phyloP scores from a whole-genome alignment of 495 filamentous ascomycete species.

The Choiromyces venosus region DNA sequence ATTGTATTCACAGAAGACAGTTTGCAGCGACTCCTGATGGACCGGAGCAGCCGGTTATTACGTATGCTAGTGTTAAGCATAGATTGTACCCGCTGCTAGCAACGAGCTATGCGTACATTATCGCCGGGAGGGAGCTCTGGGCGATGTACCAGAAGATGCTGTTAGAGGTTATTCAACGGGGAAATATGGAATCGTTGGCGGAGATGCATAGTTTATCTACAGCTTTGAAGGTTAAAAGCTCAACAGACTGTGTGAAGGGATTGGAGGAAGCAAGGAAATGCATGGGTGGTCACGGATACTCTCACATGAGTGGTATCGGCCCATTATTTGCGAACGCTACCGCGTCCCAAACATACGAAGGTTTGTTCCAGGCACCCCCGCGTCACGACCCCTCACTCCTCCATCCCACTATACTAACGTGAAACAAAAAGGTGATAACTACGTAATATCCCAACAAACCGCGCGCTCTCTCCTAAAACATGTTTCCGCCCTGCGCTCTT shows the following conservation, averaged over 20 bases:
- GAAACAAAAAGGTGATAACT: constrained; percentile 58
- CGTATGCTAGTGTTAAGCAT: constrained; percentile 73
- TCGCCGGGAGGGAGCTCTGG: constrained; percentile 66
- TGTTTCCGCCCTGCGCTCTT: constrained; percentile 8
- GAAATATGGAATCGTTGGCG: constrained; percentile 52
- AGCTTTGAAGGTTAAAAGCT: constrained; percentile 64
- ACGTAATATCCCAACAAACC: constrained; percentile 75
- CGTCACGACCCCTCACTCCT: constrained; percentile 4
- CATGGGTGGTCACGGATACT: constrained; percentile 71
- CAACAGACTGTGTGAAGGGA: constrained; percentile 62
- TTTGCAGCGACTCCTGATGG: constrained; percentile 49
- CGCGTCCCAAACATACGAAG: constrained; percentile 61
- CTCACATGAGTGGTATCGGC: constrained; percentile 62
- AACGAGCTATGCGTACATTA: constrained; percentile 68
- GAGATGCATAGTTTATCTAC: constrained; percentile 71
- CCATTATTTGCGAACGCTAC: constrained; percentile 64
- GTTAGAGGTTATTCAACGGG: constrained; percentile 55
- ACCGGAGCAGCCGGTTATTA: constrained; percentile 61
- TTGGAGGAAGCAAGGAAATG: constrained; percentile 66
- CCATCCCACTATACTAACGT: constrained; percentile 41
- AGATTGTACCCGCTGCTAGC: constrained; percentile 64
- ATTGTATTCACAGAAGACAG: constrained; percentile 62
- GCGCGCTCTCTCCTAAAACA: constrained; percentile 55
- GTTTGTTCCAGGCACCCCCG: constrained; percentile 2
- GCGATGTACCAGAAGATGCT: constrained; percentile 51